Base-by-base conservation (phyloP, 306 rosid genomes). In the Crataegus laevigata region DNA sequence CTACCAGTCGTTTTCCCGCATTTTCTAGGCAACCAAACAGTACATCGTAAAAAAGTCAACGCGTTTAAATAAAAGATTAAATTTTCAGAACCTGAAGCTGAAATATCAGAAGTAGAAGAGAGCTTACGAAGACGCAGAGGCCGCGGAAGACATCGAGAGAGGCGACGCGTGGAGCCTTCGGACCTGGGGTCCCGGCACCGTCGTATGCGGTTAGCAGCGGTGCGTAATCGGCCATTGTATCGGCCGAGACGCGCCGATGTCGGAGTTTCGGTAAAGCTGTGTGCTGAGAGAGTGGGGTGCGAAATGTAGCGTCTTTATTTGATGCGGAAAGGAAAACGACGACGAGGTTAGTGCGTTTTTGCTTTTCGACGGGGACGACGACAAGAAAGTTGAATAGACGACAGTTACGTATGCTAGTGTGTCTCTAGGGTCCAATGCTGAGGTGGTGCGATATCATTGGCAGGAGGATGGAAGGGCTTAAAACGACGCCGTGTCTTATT, bases 81-180 rank as follows among this genome's bases (percentile, higher is more conserved):
- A 38, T 3, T 14, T 30, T 6, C 43, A 19, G 18, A 57, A 70
- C n/a, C 24, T 5, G 30, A 68, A 17, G 22, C 17, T 69, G 10
- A 4, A 50, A 61, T 14, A 17, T 3, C 24, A 64, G 13, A 45
- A 1, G 13, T 66, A 77, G 19, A 52, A 4, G 13, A 26, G 67
- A 52, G 71, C 80, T 81, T 72, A 93, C 98, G 51, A 94, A 83
- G 79, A 94, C 97, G 74, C 91, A 88, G 84, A 94, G 94, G 68
- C 98, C 98, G 19, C 98, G 97, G 80, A 94, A 91, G 86, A 91
- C 96, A 30, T 93, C 98, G 51, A 93, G 81, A 25, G 98, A 94
- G 73, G 87, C 90, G 73, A 94, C 85, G 42, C 98, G 88, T 24
- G 88, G 72, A 63, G 85, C 68, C 71, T 69, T 86, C 73, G 50